Percentiles rank a stretch among this genome's conserved stretches.
These are phyloP conservation scores for Lachancea cidri DNA, from an alignment of 805 yeast species.

Conservation along the genomic window DNA sequence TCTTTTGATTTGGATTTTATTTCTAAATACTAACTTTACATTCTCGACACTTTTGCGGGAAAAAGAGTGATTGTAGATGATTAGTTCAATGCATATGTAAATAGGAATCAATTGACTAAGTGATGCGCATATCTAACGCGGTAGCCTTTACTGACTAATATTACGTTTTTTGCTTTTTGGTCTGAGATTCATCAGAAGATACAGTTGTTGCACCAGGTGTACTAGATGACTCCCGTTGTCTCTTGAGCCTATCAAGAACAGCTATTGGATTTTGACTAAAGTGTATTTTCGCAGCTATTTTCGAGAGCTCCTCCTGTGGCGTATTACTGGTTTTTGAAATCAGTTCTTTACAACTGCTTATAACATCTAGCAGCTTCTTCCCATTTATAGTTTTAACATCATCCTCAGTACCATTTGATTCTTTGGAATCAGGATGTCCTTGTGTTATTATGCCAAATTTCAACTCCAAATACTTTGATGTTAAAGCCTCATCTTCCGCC, in stretches of 20 bases:
- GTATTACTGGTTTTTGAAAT: slow-evolving; percentile 43
- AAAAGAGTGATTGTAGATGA: neutral
- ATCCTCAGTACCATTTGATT: slow-evolving; percentile 9
- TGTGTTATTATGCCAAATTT: slow-evolving; percentile 42
- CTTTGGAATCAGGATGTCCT: slow-evolving; percentile 9
- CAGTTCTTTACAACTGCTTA: slow-evolving; percentile 44
- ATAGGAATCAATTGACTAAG: slow-evolving; percentile 9
- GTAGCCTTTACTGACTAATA: slow-evolving; percentile 1
- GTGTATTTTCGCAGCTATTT: slow-evolving; percentile 58
- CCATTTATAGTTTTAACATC: slow-evolving; percentile 6
- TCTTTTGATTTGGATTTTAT: neutral
- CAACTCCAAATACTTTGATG: slow-evolving; percentile 59
- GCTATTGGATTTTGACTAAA: slow-evolving; percentile 56
- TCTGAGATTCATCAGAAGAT: slow-evolving; percentile 5
- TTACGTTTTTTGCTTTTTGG: slow-evolving; percentile 10
- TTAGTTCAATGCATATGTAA: slow-evolving; percentile 7
- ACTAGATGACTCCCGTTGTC: slow-evolving; percentile 31
- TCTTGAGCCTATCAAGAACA: slow-evolving; percentile 47
- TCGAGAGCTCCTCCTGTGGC: slow-evolving; percentile 55
- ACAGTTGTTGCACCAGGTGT: slow-evolving; percentile 5
- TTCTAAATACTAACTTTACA: neutral
- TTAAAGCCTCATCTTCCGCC: slow-evolving; percentile 56
- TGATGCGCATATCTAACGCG: slow-evolving; percentile 1
- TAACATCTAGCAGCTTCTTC: slow-evolving; percentile 38
- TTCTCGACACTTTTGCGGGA: neutral